phyloP scores from a whole-genome alignment of 2,329 filamentous ascomycete species.

The Phaeosphaeria sp. region DNA sequence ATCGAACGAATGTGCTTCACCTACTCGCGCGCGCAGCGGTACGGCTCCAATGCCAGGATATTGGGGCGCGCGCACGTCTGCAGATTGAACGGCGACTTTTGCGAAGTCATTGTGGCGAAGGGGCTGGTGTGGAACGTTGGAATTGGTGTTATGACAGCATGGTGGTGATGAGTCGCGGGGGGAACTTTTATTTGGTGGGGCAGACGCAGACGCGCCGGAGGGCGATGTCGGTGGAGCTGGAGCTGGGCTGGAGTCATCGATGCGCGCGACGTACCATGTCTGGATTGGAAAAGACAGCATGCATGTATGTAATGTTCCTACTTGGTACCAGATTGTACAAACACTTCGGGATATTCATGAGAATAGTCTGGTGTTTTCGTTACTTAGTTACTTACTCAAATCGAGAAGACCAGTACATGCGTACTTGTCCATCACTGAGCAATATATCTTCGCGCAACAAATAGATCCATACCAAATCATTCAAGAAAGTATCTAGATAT shows the following conservation, averaged over 20 bases:
- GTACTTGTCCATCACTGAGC: not conserved
- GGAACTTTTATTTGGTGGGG: slow-evolving; percentile 39
- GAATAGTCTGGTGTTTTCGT: no score
- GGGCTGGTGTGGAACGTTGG: not conserved
- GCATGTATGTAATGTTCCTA: not conserved
- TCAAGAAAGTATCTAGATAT: not conserved
- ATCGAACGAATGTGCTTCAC: no score
- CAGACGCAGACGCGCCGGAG: slow-evolving; percentile 7
- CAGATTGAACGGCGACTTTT: slow-evolving; percentile 53
- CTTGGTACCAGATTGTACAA: no score
- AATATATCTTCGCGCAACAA: not conserved
- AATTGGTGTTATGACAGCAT: slow-evolving; percentile 1
- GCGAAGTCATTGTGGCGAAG: slow-evolving; percentile 29
- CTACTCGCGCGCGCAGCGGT: slow-evolving; percentile 62
- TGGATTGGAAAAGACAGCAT: not conserved
- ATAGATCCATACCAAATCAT: not conserved
- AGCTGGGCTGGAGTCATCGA: no score
- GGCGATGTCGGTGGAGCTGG: slow-evolving; percentile 24
- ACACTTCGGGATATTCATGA: no score
- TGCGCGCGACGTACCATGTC: not conserved
- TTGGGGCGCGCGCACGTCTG: slow-evolving; percentile 60
- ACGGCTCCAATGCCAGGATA: slow-evolving; percentile 61
- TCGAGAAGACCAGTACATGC: not conserved
- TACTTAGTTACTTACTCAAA: not conserved
- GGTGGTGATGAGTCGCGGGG: slow-evolving; percentile 22